A percentile compares a stretch with the other conserved stretches of the same genome.
Conservation (phyloP, 257 asterid genomes). For the Ajuga chamaepitys region DNA sequence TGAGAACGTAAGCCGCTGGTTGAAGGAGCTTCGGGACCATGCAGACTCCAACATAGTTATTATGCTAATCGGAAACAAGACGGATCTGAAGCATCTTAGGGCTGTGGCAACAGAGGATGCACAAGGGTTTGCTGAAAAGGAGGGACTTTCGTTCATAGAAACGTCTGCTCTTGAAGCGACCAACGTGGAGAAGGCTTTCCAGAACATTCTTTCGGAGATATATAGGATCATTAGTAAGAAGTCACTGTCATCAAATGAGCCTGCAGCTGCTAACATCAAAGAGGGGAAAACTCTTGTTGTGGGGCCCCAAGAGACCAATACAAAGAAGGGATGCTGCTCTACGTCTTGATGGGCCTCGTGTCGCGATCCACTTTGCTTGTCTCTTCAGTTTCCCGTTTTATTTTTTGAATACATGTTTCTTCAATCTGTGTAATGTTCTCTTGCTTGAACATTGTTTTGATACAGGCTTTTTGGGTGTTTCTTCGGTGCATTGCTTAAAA, state of each 20-base stretch:
- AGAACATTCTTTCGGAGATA: constrained; percentile 78
- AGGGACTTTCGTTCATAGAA: constrained; percentile 81
- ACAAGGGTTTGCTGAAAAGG: constrained; percentile 79
- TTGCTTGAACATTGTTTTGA: background rate
- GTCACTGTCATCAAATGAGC: constrained; percentile 59
- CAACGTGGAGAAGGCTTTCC: constrained; percentile 83
- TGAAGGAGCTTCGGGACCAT: constrained; percentile 93
- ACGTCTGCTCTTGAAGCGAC: constrained; percentile 90
- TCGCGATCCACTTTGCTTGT: background rate
- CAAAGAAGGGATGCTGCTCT: constrained; percentile 76
- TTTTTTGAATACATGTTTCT: background rate
- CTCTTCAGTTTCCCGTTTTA: too few relatives aligned
- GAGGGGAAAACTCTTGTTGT: constrained; percentile 80
- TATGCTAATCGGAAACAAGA: constrained; percentile 86
- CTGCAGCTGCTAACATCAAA: constrained; percentile 48
- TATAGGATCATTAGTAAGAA: constrained; percentile 83
- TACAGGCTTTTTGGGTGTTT: too few relatives aligned
- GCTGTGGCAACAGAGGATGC: constrained; percentile 94
- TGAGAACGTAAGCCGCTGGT: constrained; percentile 85
- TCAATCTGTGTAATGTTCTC: constrained; percentile 1
- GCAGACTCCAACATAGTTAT: constrained; percentile 89
- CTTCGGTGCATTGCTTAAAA: background rate
- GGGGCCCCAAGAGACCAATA: constrained; percentile 51
- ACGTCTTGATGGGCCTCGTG: constrained; percentile 24
- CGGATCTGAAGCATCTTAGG: constrained; percentile 84